Evolutionary conservation across 2,329 filamentous ascomycete species (phyloP).

Genomic region (Ophiostoma novo-ulmi): DNA sequence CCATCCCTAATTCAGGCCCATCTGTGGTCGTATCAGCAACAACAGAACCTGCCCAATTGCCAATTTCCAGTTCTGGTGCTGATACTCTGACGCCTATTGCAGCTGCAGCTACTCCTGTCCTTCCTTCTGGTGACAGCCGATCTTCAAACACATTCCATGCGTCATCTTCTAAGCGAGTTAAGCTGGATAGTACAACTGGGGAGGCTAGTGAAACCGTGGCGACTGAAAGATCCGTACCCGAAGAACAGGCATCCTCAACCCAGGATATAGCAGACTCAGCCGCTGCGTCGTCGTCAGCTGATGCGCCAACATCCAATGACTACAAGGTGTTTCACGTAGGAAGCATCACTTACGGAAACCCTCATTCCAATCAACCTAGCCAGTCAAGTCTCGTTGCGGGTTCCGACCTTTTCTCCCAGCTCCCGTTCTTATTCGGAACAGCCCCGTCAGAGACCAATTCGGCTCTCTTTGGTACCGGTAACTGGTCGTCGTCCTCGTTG

Average conservation of each 20-base stretch:
- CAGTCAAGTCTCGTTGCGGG: too few species aligned
- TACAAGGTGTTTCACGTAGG: neutral
- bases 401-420: neutral
- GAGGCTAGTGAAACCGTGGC: neutral
- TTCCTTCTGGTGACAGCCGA: neutral
- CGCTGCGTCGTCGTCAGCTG: neutral
- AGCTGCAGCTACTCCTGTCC: neutral
- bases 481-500: conserved; percentile 7
- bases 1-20: conserved; percentile 19
- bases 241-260: neutral
- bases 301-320: neutral
- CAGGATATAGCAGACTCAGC: neutral
- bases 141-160: neutral
- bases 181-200: neutral
- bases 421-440: neutral
- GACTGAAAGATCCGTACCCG: neutral
- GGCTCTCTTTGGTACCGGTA: conserved; percentile 10
- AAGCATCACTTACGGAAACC: neutral
- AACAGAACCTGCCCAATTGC: neutral
- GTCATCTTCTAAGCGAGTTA: neutral
- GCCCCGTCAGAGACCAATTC: neutral
- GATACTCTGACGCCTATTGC: neutral
- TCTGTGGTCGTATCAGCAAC: neutral
- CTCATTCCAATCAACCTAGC: neutral
- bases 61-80: neutral